Evolutionary conservation across 1,139 yeast species (phyloP), one percentile per base, ranked within the genome.

Genomic region (Magnusiomyces ingens): DNA sequence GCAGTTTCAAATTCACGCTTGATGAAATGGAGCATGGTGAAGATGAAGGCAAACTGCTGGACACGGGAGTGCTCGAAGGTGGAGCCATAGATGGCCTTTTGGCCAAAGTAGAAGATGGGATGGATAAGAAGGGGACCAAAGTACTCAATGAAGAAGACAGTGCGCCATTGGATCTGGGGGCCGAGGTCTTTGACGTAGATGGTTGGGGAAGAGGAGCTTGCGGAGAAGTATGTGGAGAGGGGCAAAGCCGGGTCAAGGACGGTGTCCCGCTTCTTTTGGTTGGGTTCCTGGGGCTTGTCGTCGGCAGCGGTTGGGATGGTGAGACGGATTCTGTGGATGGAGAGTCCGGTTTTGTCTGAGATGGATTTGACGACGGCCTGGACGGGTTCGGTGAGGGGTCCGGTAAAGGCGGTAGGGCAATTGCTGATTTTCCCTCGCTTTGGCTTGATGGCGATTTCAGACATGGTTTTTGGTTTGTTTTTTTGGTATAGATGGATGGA

Each of bases 1-100:
- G 85, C 62, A 6, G 97, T 89, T 70, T 93, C 99, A 59, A 78
- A 77, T 68, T 90, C 97, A 66, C 99, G 83, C 74, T 93, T 93
- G 59, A 81, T 59, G 65, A 87, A 93, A 70, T 93, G 99, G 56
- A 84, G 70, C 64, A 85, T 61, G 15, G 84, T 80, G 68, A 90
- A 67, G 37, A 66, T 64, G 58, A 73, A 80, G 1, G 85, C 78
- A 53, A 76, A 64, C 54, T 65, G 67, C 67, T 85, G 93, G n/a
- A 79, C 78, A 49, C 65, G 66, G 2, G 80, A 72, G 61, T 79
- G 81, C 46, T 64, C 64, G 53, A 65, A 69, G 29, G 56, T 51
- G 35, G 57, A 50, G 60, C 72, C 64, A 70, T 74, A 73, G 48
- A 73, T 50, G 51, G 64, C 55, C 60, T 66, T 52, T 54, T 67